A percentile compares a stretch with the other conserved stretches of the same genome.
Conservation (phyloP, 1,284 basidiomycete genomes). For the Pholiota adiposa region DNA sequence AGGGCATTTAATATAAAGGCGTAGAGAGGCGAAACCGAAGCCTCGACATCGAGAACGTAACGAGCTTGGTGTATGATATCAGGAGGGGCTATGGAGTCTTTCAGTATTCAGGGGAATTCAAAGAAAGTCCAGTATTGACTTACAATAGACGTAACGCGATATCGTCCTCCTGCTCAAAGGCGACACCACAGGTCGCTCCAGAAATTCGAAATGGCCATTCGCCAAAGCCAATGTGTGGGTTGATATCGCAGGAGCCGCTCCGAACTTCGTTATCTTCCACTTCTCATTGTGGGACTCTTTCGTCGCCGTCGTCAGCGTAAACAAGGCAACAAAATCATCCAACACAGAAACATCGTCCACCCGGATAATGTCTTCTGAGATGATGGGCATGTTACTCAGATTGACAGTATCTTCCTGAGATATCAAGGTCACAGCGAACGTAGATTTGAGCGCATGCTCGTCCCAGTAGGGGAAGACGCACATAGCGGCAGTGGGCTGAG, state of each 20-base stretch:
- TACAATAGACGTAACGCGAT: constrained; percentile 85
- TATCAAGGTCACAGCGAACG: constrained; percentile 83
- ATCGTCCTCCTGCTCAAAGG: constrained; percentile 83
- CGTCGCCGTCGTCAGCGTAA: constrained; percentile 28
- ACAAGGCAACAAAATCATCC: no score
- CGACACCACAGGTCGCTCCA: constrained; percentile 81
- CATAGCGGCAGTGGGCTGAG: constrained; percentile 86
- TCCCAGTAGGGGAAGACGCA: constrained; percentile 91
- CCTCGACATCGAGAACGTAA: constrained; percentile 90
- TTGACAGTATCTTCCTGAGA: constrained; percentile 79
- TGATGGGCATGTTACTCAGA: constrained; percentile 86
- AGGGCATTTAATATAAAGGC: constrained; percentile 93
- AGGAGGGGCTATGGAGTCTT: constrained; percentile 71
- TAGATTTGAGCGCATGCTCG: constrained; percentile 92
- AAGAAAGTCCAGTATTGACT: constrained; percentile 11
- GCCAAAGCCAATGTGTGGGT: constrained; percentile 93
- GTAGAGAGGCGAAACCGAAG: constrained; percentile 87
- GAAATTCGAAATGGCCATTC: constrained; percentile 80
- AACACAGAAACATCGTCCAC: constrained; percentile 20
- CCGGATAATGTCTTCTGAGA: constrained; percentile 59
- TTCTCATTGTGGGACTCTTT: constrained; percentile 30
- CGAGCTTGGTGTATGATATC: constrained; percentile 84
- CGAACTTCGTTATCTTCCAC: constrained; percentile 85
- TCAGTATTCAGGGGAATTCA: background rate
- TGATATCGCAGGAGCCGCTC: constrained; percentile 82